phyloP scores from a whole-genome alignment of 2,329 filamentous ascomycete species.

The Lasiodiplodia gonubiensis region DNA sequence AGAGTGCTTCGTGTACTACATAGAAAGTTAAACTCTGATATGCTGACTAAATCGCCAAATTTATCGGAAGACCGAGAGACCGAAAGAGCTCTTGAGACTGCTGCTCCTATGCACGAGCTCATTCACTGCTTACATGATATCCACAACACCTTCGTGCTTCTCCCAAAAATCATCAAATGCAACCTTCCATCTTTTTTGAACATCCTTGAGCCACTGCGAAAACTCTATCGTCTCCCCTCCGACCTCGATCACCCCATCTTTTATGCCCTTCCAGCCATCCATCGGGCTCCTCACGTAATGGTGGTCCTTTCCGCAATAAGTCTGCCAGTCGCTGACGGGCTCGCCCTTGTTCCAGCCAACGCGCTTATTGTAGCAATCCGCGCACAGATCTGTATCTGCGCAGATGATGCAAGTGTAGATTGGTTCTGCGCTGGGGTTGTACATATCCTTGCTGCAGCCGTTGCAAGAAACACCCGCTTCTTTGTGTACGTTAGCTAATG shows the following conservation, averaged over 20 bases:
- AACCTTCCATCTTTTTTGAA: constrained; percentile 34
- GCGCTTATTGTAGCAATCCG: constrained; percentile 30
- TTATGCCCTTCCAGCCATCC: constrained; percentile 33
- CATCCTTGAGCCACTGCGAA: constrained; percentile 31
- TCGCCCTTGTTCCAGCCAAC: constrained; percentile 22
- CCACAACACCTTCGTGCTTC: constrained; percentile 20
- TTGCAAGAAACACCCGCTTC: not conserved
- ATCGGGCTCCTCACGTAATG: constrained; percentile 32
- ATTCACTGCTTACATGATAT: not conserved
- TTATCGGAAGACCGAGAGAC: not conserved
- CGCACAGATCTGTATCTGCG: constrained; percentile 31
- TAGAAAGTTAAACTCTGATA: not conserved
- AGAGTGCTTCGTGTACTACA: not conserved
- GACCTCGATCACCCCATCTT: constrained; percentile 30
- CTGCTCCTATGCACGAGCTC: not conserved
- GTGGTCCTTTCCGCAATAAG: constrained; percentile 32
- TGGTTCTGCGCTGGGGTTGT: not conserved
- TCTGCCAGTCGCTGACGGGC: constrained; percentile 1
- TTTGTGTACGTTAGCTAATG: not conserved
- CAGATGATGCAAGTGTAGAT: constrained; percentile 34
- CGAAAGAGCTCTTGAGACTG: not conserved
- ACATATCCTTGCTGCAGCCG: not conserved
- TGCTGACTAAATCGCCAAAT: not conserved
- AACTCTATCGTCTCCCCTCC: constrained; percentile 30
- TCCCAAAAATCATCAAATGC: constrained; percentile 36